These are phyloP conservation scores for Plasmopara muralis DNA, from an alignment of 352 stramenopile genomes.

Conservation along the genomic window DNA sequence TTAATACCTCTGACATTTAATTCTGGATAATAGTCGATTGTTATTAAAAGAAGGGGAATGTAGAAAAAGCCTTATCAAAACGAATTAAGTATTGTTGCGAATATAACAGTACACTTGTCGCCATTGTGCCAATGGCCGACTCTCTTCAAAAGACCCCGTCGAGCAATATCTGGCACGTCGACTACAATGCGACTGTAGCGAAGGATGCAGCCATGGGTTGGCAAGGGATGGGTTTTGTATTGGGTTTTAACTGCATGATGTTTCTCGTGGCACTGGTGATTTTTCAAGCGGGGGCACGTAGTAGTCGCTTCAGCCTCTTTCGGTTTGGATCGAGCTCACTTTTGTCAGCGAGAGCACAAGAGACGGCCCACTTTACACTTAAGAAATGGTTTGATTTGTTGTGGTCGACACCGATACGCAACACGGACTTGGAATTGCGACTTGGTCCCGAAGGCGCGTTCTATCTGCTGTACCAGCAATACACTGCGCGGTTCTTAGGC, in stretches of 20 bases:
- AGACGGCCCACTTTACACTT: slow-evolving; percentile 44
- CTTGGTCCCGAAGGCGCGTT: slow-evolving; percentile 76
- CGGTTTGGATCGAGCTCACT: slow-evolving; percentile 49
- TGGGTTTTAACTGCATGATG: slow-evolving; percentile 62
- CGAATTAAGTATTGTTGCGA: too few species aligned
- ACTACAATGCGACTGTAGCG: slow-evolving; percentile 75
- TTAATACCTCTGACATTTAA: too few species aligned
- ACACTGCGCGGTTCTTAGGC: slow-evolving; percentile 56
- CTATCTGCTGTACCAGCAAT: slow-evolving; percentile 80
- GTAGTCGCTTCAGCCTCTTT: slow-evolving; percentile 71
- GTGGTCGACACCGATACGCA: slow-evolving; percentile 63
- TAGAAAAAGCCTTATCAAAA: too few species aligned
- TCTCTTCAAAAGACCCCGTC: slow-evolving; percentile 6
- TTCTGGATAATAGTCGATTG: too few species aligned
- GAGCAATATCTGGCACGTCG: slow-evolving; percentile 64
- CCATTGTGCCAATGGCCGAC: slow-evolving; percentile 7
- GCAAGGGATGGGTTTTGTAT: slow-evolving; percentile 73
- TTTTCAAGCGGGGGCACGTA: slow-evolving; percentile 60
- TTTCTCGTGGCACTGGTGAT: slow-evolving; percentile 54
- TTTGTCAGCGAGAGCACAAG: slow-evolving; percentile 26
- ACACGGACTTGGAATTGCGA: slow-evolving; percentile 51
- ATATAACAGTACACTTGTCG: background rate
- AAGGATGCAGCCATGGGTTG: slow-evolving; percentile 71
- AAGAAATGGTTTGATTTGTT: slow-evolving; percentile 57
- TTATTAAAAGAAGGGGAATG: too few species aligned